phyloP scores from a whole-genome alignment of 78 protist genomes.

The Emiliania huxleyi region DNA sequence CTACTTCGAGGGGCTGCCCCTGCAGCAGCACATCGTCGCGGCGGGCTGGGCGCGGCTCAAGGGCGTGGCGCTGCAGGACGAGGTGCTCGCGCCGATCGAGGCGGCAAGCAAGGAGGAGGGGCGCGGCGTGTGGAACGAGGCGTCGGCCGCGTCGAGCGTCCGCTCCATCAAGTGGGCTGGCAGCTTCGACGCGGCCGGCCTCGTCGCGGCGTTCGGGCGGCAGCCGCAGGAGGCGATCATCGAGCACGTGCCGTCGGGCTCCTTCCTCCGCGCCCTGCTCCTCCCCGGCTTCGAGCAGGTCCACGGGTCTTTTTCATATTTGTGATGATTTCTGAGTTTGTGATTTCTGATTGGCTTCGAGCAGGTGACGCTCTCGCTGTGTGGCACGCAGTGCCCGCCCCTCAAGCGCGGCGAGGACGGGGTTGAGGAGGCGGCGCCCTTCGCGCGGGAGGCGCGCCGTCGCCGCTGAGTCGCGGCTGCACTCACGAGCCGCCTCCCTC shows the following conservation, averaged over 20 bases:
- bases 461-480: slow-evolving; percentile 57
- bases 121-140: not conserved
- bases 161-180: not conserved
- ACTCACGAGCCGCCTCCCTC: too few species aligned
- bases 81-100: not conserved
- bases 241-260: not conserved
- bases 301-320: too few species aligned
- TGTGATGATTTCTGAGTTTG: too few species aligned
- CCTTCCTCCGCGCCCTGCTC: not conserved
- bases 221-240: not conserved
- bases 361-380: not conserved
- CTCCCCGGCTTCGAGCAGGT: not conserved
- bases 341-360: too few species aligned
- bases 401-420: not conserved
- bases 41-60: not conserved
- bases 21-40: not conserved
- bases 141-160: not conserved
- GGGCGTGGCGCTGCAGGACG: not conserved
- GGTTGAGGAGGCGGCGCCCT: slow-evolving; percentile 28
- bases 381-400: not conserved
- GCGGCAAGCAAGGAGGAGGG: not conserved
- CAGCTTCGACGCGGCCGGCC: not conserved
- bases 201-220: not conserved
- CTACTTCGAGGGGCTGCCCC: not conserved
- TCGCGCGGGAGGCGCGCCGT: not conserved